Evolutionary conservation across 1,284 basidiomycete genomes (phyloP).

Genomic region (Boletus holoroseus): DNA sequence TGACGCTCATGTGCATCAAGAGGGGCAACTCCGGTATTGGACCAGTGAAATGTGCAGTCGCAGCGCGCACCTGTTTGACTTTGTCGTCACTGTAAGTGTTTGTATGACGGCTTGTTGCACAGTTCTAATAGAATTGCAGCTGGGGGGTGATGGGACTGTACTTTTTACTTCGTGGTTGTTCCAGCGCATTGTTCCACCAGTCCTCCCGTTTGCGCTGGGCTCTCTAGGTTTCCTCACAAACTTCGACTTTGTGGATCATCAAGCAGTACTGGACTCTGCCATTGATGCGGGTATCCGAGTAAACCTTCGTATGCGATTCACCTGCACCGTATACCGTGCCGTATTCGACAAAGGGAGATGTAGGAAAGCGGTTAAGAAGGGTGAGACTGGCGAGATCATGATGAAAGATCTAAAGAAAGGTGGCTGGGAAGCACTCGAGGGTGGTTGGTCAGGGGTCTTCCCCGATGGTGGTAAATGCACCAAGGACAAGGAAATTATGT

Average conservation of each 20-base stretch:
- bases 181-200: conserved; percentile 95
- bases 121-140: conserved; percentile 41
- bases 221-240: conserved; percentile 98
- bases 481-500: conserved; percentile 97
- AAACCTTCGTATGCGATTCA: conserved; percentile 98
- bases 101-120: conserved; percentile 2
- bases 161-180: conserved; percentile 99
- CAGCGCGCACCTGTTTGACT: conserved; percentile 93
- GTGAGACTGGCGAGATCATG: conserved; percentile 88
- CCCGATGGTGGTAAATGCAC: conserved; percentile 40
- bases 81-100: conserved; percentile 85
- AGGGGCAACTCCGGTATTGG: conserved; percentile 97
- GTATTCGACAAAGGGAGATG: conserved; percentile 66
- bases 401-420: conserved; percentile 85
- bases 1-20: conserved; percentile 42
- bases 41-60: conserved; percentile 93
- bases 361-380: conserved; percentile 84
- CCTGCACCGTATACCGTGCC: conserved; percentile 94
- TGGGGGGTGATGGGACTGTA: conserved; percentile 97
- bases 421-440: conserved; percentile 93
- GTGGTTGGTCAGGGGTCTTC: conserved; percentile 48
- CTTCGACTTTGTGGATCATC: conserved; percentile 91
- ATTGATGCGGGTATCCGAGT: conserved; percentile 94
- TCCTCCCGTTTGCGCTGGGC: conserved; percentile 96
- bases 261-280: conserved; percentile 82